Evolutionary conservation across 108 stramenopile genomes (phyloP), one percentile per base, ranked within the genome.

Genomic region (Cylindrotheca fusiformis): DNA sequence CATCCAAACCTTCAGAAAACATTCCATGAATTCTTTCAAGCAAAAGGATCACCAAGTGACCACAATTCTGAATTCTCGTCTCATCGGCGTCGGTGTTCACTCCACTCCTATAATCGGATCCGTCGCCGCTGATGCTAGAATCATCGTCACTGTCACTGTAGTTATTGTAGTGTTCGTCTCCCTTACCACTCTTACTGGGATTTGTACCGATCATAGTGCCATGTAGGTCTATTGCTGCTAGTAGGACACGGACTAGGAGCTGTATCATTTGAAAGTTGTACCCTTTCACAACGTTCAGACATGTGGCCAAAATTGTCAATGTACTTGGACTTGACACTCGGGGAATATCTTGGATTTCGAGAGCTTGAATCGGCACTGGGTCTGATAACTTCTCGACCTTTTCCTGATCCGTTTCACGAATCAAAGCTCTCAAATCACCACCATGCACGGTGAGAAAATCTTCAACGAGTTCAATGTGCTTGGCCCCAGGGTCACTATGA

Each of bases 401-500:
- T 1, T 59, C 56, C 17, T 58, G 50, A 20, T 10, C 57, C 0
- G 4, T 28, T 52, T 53, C 29, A 6, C 18, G 1, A 44, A 29
- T 52, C 4, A 44, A 12, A 2, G 60, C 22, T 33, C 55, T 19
- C 41, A 77, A 33, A 28, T 73, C 58, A 22, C 69, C 79, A 30
- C 75, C 79, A 53, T 83, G 69, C 0, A 63, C 25, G 19, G 63
- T 20, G 27, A 88, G 58, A 56, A 90, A 87, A 55, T 94, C 86
- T 20, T 76, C 76, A 22, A 94, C 51, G 20, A 94, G 72, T 48
- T 94, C 93, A 14, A 58, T 75, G 32, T 80, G 53, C 41, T 74
- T 88, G 2, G 68, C 72, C 0, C 62, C 69, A 12, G 52, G 48
- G 33, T 66, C 58, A 17, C 71, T 80, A 41, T 71, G 55, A 14